Evolutionary conservation across 306 rosid genomes (phyloP), one percentile per base, ranked within the genome.

Genomic region (Gleditsia sinensis): DNA sequence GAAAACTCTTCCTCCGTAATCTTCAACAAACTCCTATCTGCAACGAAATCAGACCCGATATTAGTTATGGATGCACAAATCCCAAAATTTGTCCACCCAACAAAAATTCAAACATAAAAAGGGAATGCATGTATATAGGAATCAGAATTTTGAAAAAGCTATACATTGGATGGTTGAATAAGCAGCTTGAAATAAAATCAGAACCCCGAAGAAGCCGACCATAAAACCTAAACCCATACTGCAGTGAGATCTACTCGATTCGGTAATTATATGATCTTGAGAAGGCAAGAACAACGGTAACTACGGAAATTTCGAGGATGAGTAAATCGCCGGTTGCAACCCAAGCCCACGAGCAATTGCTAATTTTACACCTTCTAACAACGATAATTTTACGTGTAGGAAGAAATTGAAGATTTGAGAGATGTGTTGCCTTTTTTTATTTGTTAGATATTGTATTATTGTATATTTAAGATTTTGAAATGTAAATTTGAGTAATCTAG

Each of bases 1-100:
- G 94, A 84, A 82, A 92, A 92, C 85, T 92, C 93, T 51, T 88
- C 92, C 80, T 88, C 91, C 55, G 72, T 87, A 60, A 92, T 88
- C 90, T 90, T 88, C 83, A 90, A 73, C 83, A 92, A 71, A 43
- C 79, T 84, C 84, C 88, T 86, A 74, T 92, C 98, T 92, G 77
- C 79, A 81, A 34, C 37, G 9, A 75, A 78, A 72, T 33, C 62
- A 79, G 43, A 80, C 63, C 71, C 45, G 68, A 70, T 65, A 58
- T 33, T 57, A 57, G 55, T 61, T 33, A 39, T 32, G 3, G 32
- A 55, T 6, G 1, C 23, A 54, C 7, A 33, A 70, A 43, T 81
- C 4, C 25, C 68, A 1, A 39, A 39, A 23, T 11, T 43, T 65
- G 34, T 21, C 1, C 17, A 4, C 9, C 7, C 1, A 16, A 28